Evolutionary conservation across 2,329 filamentous ascomycete species (phyloP).

Genomic region (Stagonosporopsis chrysanthemi): DNA sequence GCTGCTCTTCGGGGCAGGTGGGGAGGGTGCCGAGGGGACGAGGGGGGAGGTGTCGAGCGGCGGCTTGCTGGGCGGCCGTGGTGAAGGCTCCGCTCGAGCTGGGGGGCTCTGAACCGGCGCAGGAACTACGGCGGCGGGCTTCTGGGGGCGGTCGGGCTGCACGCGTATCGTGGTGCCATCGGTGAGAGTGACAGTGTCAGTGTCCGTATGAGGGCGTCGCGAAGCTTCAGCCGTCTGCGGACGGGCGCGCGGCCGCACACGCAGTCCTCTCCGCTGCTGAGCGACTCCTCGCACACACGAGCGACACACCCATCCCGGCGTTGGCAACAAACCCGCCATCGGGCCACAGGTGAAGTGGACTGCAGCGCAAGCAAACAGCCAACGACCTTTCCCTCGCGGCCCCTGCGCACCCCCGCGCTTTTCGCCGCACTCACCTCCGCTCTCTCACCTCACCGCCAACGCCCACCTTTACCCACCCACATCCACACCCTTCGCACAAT

Average conservation of each 20-base stretch:
- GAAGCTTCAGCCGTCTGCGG: conserved; percentile 1
- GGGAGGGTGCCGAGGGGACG: conserved; percentile 29
- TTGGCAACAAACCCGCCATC: conserved; percentile 9
- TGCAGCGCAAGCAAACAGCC: no score
- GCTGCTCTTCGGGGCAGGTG: conserved; percentile 8
- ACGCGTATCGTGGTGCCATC: conserved; percentile 15
- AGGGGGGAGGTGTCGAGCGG: conserved; percentile 5
- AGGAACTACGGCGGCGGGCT: neutral
- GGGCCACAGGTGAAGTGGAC: no score
- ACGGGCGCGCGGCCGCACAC: conserved; percentile 8
- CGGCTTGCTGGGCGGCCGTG: neutral
- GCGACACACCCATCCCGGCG: conserved; percentile 6
- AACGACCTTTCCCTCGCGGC: neutral
- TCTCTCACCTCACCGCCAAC: neutral
- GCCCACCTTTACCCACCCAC: neutral
- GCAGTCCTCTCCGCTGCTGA: conserved; percentile 9
- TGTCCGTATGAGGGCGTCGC: neutral
- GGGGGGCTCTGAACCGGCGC: neutral
- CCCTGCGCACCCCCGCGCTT: conserved; percentile 17
- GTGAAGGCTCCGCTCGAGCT: neutral
- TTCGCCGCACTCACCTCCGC: conserved; percentile 17
- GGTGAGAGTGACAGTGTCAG: conserved; percentile 15
- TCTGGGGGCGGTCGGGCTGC: conserved; percentile 2
- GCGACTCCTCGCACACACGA: neutral
- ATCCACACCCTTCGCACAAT: conserved; percentile 31